These are phyloP conservation scores for Massariosphaeria phaeospora DNA, from an alignment of 495 filamentous ascomycete genomes.

Conservation along the genomic window DNA sequence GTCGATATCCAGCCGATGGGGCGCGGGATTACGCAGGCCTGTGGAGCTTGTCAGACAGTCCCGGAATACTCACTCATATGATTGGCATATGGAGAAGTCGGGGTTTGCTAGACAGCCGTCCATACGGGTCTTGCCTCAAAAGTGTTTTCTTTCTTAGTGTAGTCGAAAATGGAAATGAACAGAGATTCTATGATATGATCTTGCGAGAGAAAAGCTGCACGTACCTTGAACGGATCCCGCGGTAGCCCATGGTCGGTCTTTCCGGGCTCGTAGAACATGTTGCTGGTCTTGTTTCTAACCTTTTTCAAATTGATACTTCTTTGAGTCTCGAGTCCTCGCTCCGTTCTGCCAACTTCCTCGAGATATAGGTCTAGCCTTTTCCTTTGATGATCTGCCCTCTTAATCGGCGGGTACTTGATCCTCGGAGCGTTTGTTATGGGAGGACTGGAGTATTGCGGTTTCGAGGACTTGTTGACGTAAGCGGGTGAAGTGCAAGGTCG, in stretches of 20 bases:
- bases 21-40: conserved; percentile 43
- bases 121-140: neutral
- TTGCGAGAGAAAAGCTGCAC: neutral
- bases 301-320: too few relatives aligned
- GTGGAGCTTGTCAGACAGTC: neutral
- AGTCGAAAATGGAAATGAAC: neutral
- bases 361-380: too few relatives aligned
- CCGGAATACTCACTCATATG: too few relatives aligned
- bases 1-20: conserved; percentile 44
- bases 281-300: neutral
- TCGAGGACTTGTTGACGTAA: too few relatives aligned
- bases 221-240: conserved; percentile 34
- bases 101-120: conserved; percentile 1
- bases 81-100: too few relatives aligned
- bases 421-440: too few relatives aligned
- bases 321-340: too few relatives aligned
- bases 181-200: neutral
- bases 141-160: neutral
- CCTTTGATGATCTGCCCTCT: too few relatives aligned
- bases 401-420: too few relatives aligned
- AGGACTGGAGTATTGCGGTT: too few relatives aligned
- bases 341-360: too few relatives aligned
- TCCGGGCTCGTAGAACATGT: conserved; percentile 35
- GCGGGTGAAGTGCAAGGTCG: too few relatives aligned
- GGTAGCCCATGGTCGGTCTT: conserved; percentile 33